These are phyloP conservation scores for Yamadazyma atmosphaerica DNA, from an alignment of 1,139 yeast species.

Conservation along the genomic window DNA sequence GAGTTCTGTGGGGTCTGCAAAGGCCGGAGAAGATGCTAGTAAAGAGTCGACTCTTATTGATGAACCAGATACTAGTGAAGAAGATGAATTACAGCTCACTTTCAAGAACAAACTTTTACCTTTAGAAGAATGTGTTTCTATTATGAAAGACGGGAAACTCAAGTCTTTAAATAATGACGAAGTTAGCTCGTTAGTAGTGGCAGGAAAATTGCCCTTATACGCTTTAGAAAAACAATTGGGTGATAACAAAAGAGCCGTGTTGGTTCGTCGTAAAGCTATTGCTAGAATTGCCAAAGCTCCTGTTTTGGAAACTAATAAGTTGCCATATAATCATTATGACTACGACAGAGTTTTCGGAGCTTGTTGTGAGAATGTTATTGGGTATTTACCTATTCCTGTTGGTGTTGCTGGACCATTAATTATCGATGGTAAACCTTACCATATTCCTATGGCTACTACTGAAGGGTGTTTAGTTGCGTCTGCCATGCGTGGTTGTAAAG, in stretches of 20 bases:
- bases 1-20: neutral
- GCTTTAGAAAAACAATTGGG: constrained; percentile 90
- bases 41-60: constrained; percentile 7
- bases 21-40: neutral
- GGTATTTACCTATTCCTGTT: constrained; percentile 92
- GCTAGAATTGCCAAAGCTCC: constrained; percentile 83
- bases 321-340: constrained; percentile 84
- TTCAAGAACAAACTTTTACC: constrained; percentile 29
- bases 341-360: constrained; percentile 97
- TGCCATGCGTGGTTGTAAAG: constrained; percentile 98
- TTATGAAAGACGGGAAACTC: constrained; percentile 72
- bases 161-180: constrained; percentile 69
- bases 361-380: constrained; percentile 98
- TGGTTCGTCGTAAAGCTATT: constrained; percentile 87
- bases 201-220: constrained; percentile 85
- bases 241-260: constrained; percentile 89
- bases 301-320: constrained; percentile 63
- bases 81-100: constrained; percentile 25
- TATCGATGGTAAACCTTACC: constrained; percentile 83
- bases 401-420: constrained; percentile 97
- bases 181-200: constrained; percentile 65
- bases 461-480: constrained; percentile 99
- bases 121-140: constrained; percentile 61
- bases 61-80: constrained; percentile 13
- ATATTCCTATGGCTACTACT: constrained; percentile 98